Percentiles rank a stretch among this genome's conserved stretches.
Conservation (phyloP, 495 filamentous ascomycete genomes). For the Parachaetomium inaequale region DNA sequence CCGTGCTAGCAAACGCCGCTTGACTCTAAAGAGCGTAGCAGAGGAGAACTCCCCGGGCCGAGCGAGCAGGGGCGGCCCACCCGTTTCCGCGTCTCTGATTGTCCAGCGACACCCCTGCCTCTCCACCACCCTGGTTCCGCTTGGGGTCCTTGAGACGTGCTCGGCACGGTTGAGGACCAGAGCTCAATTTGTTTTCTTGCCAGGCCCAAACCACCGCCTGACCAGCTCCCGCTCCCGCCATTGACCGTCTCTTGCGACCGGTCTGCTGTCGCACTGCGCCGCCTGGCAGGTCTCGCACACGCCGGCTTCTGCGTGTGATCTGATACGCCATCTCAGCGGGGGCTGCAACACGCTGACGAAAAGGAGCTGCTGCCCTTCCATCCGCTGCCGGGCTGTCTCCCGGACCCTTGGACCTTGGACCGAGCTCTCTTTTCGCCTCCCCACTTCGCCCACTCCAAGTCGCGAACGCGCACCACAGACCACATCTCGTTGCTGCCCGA, state of each 20-base stretch:
- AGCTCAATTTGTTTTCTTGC: constrained; percentile 27
- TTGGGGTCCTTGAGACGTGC: constrained; percentile 26
- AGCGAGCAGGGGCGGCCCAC: constrained; percentile 23
- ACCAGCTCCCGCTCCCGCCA: constrained; percentile 17
- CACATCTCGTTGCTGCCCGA: constrained; percentile 35
- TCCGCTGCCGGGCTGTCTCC: constrained; percentile 23
- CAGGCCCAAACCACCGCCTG: constrained; percentile 22
- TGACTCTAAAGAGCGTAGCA: constrained; percentile 12
- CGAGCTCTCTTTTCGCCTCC: constrained; percentile 24
- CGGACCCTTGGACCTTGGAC: constrained; percentile 11
- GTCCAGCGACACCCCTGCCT: constrained; percentile 22
- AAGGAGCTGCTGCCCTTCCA: constrained; percentile 13
- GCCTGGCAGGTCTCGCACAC: constrained; percentile 12
- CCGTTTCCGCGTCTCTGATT: constrained; percentile 29
- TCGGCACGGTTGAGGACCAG: constrained; percentile 23
- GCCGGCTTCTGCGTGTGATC: constrained; percentile 7
- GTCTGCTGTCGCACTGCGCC: constrained; percentile 13
- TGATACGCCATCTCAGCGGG: background rate
- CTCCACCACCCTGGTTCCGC: constrained; percentile 27
- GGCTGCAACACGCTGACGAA: constrained; percentile 4
- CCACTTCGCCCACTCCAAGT: constrained; percentile 20
- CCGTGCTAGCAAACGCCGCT: constrained; percentile 3
- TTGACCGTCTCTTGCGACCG: constrained; percentile 25
- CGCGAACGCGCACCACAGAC: constrained; percentile 18
- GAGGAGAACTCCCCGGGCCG: constrained; percentile 20